Evolutionary conservation across 1,139 yeast species (phyloP), one percentile per base, ranked within the genome.

Genomic region (Torulaspora globosa): DNA sequence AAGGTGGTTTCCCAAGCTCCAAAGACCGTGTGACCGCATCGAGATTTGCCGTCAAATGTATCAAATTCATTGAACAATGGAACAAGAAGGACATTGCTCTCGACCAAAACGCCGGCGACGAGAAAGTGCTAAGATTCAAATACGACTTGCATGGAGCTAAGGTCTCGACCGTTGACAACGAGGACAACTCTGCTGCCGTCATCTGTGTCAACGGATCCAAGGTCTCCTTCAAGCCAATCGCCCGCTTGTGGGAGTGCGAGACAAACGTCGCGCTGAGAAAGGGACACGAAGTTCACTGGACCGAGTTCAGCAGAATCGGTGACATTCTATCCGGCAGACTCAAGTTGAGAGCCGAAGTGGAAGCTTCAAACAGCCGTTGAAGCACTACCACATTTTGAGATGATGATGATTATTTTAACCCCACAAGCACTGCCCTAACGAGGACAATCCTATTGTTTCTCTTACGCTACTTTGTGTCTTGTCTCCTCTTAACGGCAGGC

Each of bases 1-100:
- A 92, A 70, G 98, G 98, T 67, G 96, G 95, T 49, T 79, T 82
- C 44, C 98, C 98, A 33, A 85, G 97, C 3, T 88, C 97, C 6
- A 86, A 89, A 68, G 98, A 92, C 68, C 81, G 97, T 69, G 85
- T 90, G 16, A 78, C 92, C 53, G 96, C 96, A 12, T 84, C 95
- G 11, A 78, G 97, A 65, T 83, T 84, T 66, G 96, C 96, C 3
- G 82, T 90, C 54, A 83, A 80, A 67, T 88, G 96, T 46, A 82
- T 89, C 43, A 85, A 86, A 63, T 92, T 87, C 69, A 78, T 92
- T 55, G 97, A 92, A 65, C 74, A 76, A 15, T 66, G 72, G 67
- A 64, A 67, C 49, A 52, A 54, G 39, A 66, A 61, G 44, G 57
- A 67, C 50, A 61, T 59, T 38, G 64, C 63, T 3, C 50, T 59